Percentiles rank a stretch among this genome's conserved stretches.
Conservation (phyloP, 2,329 filamentous ascomycete genomes). For the Colletotrichum falcatum region DNA sequence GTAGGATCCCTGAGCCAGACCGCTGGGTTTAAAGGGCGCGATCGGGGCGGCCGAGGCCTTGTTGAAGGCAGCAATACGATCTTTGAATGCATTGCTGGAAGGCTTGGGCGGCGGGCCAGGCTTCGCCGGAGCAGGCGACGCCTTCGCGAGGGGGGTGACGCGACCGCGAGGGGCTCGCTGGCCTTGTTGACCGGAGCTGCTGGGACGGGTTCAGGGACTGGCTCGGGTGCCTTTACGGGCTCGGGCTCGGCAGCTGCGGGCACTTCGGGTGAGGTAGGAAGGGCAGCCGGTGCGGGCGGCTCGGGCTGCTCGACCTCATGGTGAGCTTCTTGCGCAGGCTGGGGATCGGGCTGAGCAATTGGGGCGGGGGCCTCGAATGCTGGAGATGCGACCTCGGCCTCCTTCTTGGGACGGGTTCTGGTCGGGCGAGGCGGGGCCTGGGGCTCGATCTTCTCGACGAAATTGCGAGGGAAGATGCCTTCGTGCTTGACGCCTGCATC, state of each 20-base stretch:
- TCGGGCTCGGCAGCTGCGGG: constrained; percentile 52
- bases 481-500: constrained; percentile 78
- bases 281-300: constrained; percentile 46
- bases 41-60: constrained; percentile 86
- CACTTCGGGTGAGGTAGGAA: constrained; percentile 49
- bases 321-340: constrained; percentile 51
- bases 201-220: constrained; percentile 46
- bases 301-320: constrained; percentile 50
- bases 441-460: constrained; percentile 96
- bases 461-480: constrained; percentile 95
- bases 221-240: constrained; percentile 48
- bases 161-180: constrained; percentile 48
- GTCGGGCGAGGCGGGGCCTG: constrained; percentile 87
- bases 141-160: constrained; percentile 56
- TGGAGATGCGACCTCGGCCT: constrained; percentile 53
- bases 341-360: constrained; percentile 47
- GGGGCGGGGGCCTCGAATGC: constrained; percentile 45
- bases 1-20: constrained; percentile 68
- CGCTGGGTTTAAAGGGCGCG: constrained; percentile 87
- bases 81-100: constrained; percentile 82
- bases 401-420: constrained; percentile 78
- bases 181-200: constrained; percentile 53
- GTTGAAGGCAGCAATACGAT: constrained; percentile 98
- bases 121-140: constrained; percentile 52
- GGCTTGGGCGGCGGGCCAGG: constrained; percentile 81